A percentile compares a stretch with the other conserved stretches of the same genome.
Evolutionary conservation across 352 stramenopile species (phyloP).

Genomic region (Pythium chondricola): DNA sequence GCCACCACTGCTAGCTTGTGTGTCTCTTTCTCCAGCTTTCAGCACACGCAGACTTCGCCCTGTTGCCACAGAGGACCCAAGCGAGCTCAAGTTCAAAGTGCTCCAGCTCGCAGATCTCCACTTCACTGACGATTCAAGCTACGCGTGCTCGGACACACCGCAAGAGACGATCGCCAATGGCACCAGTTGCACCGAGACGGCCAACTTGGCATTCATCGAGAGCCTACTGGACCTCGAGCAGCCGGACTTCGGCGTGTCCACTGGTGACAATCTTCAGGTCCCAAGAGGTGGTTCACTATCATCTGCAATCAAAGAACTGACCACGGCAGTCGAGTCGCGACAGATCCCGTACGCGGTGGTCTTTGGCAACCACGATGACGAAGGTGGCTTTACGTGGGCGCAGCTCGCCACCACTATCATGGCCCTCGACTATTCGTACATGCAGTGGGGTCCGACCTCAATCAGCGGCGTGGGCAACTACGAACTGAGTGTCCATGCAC

Average conservation of each 20-base stretch:
- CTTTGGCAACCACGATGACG: constrained; percentile 60
- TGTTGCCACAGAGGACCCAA: not conserved
- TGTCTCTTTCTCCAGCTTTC: not conserved
- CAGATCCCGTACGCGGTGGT: constrained; percentile 48
- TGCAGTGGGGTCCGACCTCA: constrained; percentile 21
- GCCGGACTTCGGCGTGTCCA: constrained; percentile 53
- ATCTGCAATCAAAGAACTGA: constrained; percentile 31
- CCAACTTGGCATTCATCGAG: constrained; percentile 41
- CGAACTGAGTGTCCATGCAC: constrained; percentile 35
- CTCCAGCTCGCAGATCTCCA: constrained; percentile 54
- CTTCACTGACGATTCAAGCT: constrained; percentile 34
- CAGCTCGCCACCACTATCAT: constrained; percentile 31
- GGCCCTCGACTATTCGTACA: constrained; percentile 37
- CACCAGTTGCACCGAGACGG: constrained; percentile 32
- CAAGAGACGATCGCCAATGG: constrained; percentile 3
- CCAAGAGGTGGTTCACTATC: constrained; percentile 6
- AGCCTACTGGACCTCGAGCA: constrained; percentile 38
- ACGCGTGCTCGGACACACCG: constrained; percentile 26
- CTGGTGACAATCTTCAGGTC: constrained; percentile 46
- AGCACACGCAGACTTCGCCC: not conserved
- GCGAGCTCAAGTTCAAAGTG: constrained; percentile 40
- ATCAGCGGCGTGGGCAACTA: constrained; percentile 52
- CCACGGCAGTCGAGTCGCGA: constrained; percentile 25
- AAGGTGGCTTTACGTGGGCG: constrained; percentile 27
- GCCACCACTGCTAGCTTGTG: not conserved